phyloP scores from a whole-genome alignment of 495 filamentous ascomycete genomes.

The Friedmanniomyces simplex region DNA sequence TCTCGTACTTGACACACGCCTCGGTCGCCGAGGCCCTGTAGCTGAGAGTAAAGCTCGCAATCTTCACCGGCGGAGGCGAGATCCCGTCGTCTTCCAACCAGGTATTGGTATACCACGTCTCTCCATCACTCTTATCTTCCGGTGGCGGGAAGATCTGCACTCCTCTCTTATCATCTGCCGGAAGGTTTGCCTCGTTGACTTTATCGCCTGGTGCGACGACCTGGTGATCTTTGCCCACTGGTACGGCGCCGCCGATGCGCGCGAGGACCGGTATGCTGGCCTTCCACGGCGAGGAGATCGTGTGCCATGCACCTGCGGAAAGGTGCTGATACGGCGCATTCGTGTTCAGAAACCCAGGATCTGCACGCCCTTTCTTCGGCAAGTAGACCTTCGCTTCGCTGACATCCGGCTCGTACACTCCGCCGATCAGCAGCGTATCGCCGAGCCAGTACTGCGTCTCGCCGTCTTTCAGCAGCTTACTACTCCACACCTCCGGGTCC shows the following conservation, averaged over 20 bases:
- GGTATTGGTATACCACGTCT: constrained; percentile 33
- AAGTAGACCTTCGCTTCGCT: constrained; percentile 48
- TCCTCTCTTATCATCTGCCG: constrained; percentile 49
- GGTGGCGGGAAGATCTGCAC: constrained; percentile 55
- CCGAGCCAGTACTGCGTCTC: constrained; percentile 65
- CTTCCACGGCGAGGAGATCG: constrained; percentile 48
- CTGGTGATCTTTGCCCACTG: constrained; percentile 46
- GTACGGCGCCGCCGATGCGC: constrained; percentile 47
- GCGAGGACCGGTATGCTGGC: constrained; percentile 53
- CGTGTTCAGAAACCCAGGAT: constrained; percentile 51
- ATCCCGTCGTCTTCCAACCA: constrained; percentile 61
- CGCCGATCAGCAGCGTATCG: constrained; percentile 51
- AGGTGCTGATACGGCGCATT: constrained; percentile 50
- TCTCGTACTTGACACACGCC: constrained; percentile 17
- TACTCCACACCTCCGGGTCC: constrained; percentile 52
- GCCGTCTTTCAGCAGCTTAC: constrained; percentile 38
- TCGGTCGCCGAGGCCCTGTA: constrained; percentile 17
- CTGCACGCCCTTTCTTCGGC: constrained; percentile 36
- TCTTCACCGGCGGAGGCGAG: constrained; percentile 26
- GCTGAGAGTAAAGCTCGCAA: constrained; percentile 16
- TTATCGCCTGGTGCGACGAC: constrained; percentile 46
- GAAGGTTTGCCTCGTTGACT: constrained; percentile 44
- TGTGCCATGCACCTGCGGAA: constrained; percentile 49
- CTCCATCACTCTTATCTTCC: constrained; percentile 25
- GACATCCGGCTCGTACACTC: constrained; percentile 52